These are phyloP conservation scores for Neoboletus brunneissimus DNA, from an alignment of 768 basidiomycete genomes.

Conservation along the genomic window DNA sequence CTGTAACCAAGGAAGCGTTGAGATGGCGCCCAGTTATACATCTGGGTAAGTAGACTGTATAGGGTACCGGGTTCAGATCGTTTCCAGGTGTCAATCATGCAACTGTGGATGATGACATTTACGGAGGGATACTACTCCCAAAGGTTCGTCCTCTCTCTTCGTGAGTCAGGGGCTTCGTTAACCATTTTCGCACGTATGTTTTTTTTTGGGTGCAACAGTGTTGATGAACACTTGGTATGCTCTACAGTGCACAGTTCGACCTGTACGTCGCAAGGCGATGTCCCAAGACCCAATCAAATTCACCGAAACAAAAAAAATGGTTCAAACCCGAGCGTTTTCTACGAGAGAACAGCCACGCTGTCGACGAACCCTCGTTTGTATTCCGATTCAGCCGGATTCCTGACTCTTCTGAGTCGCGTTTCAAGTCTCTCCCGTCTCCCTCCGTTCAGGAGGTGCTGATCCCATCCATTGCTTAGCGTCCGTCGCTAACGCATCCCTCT, in stretches of 20 bases:
- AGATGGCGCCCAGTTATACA: slow-evolving; percentile 23
- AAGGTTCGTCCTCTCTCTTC: slow-evolving; percentile 32
- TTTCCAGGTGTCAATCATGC: slow-evolving; percentile 30
- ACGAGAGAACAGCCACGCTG: not conserved
- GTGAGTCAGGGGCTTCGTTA: not conserved
- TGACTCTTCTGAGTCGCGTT: no score
- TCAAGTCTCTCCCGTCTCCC: not conserved
- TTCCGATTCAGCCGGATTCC: no score
- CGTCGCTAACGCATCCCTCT: slow-evolving; percentile 40
- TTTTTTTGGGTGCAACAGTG: slow-evolving; percentile 18
- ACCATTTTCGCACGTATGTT: not conserved
- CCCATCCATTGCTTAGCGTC: slow-evolving; percentile 28
- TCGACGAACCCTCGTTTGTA: slow-evolving; percentile 19
- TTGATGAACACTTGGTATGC: slow-evolving; percentile 21
- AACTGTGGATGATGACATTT: slow-evolving; percentile 39
- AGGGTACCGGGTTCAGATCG: not conserved
- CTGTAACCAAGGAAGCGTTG: slow-evolving; percentile 23
- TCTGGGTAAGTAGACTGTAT: slow-evolving; percentile 5
- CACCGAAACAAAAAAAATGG: slow-evolving; percentile 32
- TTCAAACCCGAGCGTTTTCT: slow-evolving; percentile 41
- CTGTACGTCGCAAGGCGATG: slow-evolving; percentile 28
- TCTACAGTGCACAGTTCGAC: not conserved
- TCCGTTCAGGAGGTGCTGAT: not conserved
- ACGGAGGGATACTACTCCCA: slow-evolving; percentile 49
- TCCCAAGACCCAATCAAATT: slow-evolving; percentile 37